A percentile compares a stretch with the other conserved stretches of the same genome.
phyloP scores from a whole-genome alignment of 2,329 filamentous ascomycete species.

The Camptophora hylomeconis region DNA sequence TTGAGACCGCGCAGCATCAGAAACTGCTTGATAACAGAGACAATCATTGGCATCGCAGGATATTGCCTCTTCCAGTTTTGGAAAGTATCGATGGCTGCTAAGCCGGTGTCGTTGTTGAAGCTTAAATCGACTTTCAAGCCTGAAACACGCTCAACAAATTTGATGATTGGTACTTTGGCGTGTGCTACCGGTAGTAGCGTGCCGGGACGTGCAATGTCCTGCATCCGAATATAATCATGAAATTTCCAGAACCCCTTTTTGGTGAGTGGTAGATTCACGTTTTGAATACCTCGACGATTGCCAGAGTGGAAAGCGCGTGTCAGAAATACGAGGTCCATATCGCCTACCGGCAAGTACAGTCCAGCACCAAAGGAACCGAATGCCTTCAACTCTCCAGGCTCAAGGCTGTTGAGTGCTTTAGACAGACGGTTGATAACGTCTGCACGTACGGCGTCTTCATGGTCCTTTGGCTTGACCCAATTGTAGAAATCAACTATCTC shows the following conservation, averaged over 20 bases:
- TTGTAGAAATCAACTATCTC: slow-evolving; percentile 84
- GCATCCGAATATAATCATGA: slow-evolving; percentile 42
- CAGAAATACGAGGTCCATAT: slow-evolving; percentile 86
- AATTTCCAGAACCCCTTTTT: slow-evolving; percentile 43
- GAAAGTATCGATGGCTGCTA: slow-evolving; percentile 71
- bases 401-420: slow-evolving; percentile 42
- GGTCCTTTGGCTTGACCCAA: slow-evolving; percentile 63
- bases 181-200: slow-evolving; percentile 55
- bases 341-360: slow-evolving; percentile 62
- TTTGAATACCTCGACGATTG: slow-evolving; percentile 34
- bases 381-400: slow-evolving; percentile 49
- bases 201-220: slow-evolving; percentile 43
- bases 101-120: slow-evolving; percentile 79
- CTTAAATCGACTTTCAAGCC: slow-evolving; percentile 82
- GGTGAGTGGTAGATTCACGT: slow-evolving; percentile 20
- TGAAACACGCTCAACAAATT: slow-evolving; percentile 69
- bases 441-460: slow-evolving; percentile 62
- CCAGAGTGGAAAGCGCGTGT: slow-evolving; percentile 45
- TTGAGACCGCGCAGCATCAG: slow-evolving; percentile 80
- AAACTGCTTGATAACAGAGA: slow-evolving; percentile 85
- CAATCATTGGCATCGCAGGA: slow-evolving; percentile 74
- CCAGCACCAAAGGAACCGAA: slow-evolving; percentile 95
- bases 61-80: slow-evolving; percentile 63
- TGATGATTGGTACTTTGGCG: slow-evolving; percentile 83
- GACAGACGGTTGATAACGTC: slow-evolving; percentile 60